Evolutionary conservation across 2,329 filamentous ascomycete species (phyloP).

Genomic region (Dothiorella sarmentorum): DNA sequence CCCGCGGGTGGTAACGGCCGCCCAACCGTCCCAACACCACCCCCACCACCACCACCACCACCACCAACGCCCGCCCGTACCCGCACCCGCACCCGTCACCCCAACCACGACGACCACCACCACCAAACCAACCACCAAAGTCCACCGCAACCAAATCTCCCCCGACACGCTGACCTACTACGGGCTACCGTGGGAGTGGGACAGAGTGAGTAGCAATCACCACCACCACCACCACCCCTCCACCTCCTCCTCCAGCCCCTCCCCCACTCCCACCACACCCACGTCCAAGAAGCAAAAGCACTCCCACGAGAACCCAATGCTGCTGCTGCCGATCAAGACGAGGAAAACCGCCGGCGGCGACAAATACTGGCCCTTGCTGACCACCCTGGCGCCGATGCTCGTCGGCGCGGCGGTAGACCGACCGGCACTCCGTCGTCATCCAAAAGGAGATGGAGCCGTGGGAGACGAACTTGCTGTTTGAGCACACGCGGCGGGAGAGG

Average conservation of each 20-base stretch:
- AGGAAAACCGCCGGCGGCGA: too few relatives aligned
- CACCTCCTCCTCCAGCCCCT: neutral
- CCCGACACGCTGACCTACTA: conserved; percentile 47
- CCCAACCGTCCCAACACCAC: neutral
- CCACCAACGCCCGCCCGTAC: too few relatives aligned
- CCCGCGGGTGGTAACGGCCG: too few relatives aligned
- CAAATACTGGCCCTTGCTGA: neutral
- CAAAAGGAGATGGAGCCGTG: conserved; percentile 46
- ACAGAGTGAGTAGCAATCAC: conserved; percentile 38
- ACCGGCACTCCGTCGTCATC: conserved; percentile 48
- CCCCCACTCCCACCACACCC: neutral
- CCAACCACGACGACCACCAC: conserved; percentile 10
- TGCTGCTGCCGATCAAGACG: neutral
- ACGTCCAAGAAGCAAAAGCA: neutral
- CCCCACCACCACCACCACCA: neutral
- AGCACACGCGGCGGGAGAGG: conserved; percentile 42
- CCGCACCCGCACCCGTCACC: neutral
- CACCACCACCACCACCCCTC: neutral
- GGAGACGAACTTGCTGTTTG: conserved; percentile 49
- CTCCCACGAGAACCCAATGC: neutral
- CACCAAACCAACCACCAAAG: conserved; percentile 17
- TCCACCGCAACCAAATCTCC: conserved; percentile 21
- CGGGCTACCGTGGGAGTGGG: conserved; percentile 47
- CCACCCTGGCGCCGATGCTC: conserved; percentile 12
- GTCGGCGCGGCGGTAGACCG: too few relatives aligned